These are phyloP conservation scores for Phytophthora cajani DNA, from an alignment of 352 stramenopile genomes.

Conservation along the genomic window DNA sequence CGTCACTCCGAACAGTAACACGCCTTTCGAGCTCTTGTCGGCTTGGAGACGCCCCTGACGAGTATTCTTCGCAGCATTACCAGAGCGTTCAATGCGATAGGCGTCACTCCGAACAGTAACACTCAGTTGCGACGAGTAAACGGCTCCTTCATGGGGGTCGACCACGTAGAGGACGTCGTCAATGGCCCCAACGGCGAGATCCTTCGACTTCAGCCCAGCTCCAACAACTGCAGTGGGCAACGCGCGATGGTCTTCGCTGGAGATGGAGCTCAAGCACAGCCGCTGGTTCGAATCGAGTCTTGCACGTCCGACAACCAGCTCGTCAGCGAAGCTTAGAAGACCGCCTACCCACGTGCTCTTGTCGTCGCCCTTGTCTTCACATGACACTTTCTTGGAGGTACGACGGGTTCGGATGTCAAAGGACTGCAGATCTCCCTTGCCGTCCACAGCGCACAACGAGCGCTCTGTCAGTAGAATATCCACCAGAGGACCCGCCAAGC, in stretches of 20 bases:
- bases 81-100: slow-evolving; percentile 52
- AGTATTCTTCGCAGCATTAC: slow-evolving; percentile 9
- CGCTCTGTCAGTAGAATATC: slow-evolving; percentile 32
- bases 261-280: slow-evolving; percentile 20
- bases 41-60: slow-evolving; percentile 1
- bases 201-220: slow-evolving; percentile 3
- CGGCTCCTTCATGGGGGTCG: slow-evolving; percentile 8
- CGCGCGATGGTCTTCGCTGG: slow-evolving; percentile 43
- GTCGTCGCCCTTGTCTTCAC: background rate
- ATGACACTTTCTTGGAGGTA: slow-evolving; percentile 25
- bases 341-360: slow-evolving; percentile 18
- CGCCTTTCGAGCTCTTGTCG: background rate
- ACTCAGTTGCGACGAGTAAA: slow-evolving; percentile 28
- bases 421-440: slow-evolving; percentile 26
- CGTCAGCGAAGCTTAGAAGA: slow-evolving; percentile 30
- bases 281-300: background rate
- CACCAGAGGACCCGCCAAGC: slow-evolving; percentile 11
- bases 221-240: slow-evolving; percentile 21
- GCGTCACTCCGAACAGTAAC: slow-evolving; percentile 61
- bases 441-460: slow-evolving; percentile 24
- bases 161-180: slow-evolving; percentile 41
- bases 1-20: slow-evolving; percentile 58
- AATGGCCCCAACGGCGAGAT: slow-evolving; percentile 14
- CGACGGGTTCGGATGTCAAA: slow-evolving; percentile 30
- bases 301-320: slow-evolving; percentile 24